Evolutionary conservation across 305 asterid genomes (phyloP).

Genomic region (Solanum hybrid): DNA sequence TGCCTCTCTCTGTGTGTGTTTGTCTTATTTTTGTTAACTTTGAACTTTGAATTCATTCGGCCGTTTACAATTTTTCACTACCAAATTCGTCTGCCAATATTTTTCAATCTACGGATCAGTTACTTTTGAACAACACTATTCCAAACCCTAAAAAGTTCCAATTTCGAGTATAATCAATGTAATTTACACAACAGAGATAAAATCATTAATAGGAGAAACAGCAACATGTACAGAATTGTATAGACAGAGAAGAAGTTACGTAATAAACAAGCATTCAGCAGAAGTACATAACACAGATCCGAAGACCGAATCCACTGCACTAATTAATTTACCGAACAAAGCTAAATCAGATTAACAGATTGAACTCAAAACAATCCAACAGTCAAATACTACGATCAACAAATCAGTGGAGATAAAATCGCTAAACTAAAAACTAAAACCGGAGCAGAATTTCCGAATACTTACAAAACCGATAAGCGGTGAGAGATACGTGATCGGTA

Average conservation of each 20-base stretch:
- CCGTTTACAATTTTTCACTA: not conserved
- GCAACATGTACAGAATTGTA: not conserved
- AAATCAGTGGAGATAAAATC: not conserved
- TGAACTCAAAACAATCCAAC: not conserved
- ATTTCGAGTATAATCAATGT: not conserved
- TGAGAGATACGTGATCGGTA: not conserved
- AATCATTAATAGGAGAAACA: not conserved
- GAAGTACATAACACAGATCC: not conserved
- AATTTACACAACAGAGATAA: not conserved
- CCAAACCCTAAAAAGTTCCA: not conserved
- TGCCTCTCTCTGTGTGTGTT: not conserved
- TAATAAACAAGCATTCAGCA: not conserved
- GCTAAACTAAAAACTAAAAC: not conserved
- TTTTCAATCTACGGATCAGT: not conserved
- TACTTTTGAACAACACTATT: not conserved
- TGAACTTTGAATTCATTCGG: not conserved
- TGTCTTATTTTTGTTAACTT: not conserved
- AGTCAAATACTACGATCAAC: conserved; percentile 11
- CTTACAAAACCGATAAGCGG: not conserved
- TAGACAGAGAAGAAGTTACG: not conserved
- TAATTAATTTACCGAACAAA: not conserved
- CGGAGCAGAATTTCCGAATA: not conserved
- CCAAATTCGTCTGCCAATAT: not conserved
- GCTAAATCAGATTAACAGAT: conserved; percentile 9
- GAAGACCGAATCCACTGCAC: not conserved